Evolutionary conservation across 305 asterid species (phyloP).

Genomic region (Solanum hybrid): DNA sequence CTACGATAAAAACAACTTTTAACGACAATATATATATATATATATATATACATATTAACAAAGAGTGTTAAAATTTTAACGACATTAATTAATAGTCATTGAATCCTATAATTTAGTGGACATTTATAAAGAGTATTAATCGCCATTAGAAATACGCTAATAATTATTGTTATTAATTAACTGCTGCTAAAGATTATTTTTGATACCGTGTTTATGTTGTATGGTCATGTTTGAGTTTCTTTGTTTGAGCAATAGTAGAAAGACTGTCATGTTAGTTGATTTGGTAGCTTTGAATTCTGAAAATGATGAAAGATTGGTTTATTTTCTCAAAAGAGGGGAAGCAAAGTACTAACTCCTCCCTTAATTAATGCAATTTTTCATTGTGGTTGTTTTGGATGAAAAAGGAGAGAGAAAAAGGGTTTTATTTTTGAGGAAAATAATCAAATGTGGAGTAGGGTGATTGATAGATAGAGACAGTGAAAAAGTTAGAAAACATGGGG

Average conservation of each 20-base stretch:
- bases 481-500: slow-evolving; percentile 1
- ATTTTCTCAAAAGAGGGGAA: slow-evolving; percentile 7
- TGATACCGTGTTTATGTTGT: background rate
- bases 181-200: accelerated
- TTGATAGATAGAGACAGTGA: background rate
- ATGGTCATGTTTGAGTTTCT: background rate
- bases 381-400: background rate
- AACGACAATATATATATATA: background rate
- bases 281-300: background rate
- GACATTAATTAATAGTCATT: no score
- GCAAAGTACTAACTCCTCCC: background rate
- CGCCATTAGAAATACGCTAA: accelerated
- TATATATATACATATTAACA: accelerated
- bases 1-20: no score
- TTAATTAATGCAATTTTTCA: background rate
- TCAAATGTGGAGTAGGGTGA: background rate
- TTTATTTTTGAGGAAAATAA: background rate
- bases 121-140: no score
- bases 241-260: slow-evolving; percentile 12
- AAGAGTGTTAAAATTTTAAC: no score
- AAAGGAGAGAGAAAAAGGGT: background rate
- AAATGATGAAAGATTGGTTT: background rate
- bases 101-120: no score
- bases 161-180: no score
- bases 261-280: background rate